Evolutionary conservation across 164 flowering plant species (phyloP), one percentile per base, ranked within the genome.

Genomic region (Berberis vulgaris): DNA sequence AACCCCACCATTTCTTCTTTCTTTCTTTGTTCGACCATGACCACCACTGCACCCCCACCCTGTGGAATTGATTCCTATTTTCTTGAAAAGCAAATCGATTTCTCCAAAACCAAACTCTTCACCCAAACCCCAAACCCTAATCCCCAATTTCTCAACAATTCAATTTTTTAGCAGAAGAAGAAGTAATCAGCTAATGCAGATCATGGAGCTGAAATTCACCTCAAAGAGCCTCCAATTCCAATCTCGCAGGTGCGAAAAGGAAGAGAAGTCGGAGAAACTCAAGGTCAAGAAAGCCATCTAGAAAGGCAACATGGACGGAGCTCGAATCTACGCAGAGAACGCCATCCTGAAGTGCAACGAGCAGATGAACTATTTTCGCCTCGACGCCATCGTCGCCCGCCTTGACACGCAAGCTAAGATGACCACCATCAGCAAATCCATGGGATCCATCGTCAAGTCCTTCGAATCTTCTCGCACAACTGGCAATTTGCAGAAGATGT

Each of bases 281-380:
- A 68, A 62, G 60, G 65, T 62, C 11, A 68, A 68, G 59, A 54
- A 68, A 38, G 71, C 71, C 1, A 68, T 68, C 39, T 58, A 63
- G 57, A 63, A 68, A 39, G 66, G 71, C 2, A 63, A 69, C 67
- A 69, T 69, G 72, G 72, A 69, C 41, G 72, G 72, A 13, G 72
- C 72, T 1, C 39, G 72, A 13, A 69, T 69, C 45, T 69, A 69
- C 50, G 72, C 72, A 5, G 67, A 69, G 57, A 69, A 69, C 63
- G 59, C 72, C 6, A 63, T 69, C 41, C 63, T 67, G 4, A 69
- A 64, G 49, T 63, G 67, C 10, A 63, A 13, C 40, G 72, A 69
- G 54, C 72, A 69, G 62, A 59, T 69, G 67, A 69, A 69, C 50
- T 69, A 69, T 42, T 63, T 69, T 38, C 67, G 72, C 43, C 67